These are phyloP conservation scores for Pulveroboletus sp. DNA, from an alignment of 768 basidiomycete species.

Conservation along the genomic window DNA sequence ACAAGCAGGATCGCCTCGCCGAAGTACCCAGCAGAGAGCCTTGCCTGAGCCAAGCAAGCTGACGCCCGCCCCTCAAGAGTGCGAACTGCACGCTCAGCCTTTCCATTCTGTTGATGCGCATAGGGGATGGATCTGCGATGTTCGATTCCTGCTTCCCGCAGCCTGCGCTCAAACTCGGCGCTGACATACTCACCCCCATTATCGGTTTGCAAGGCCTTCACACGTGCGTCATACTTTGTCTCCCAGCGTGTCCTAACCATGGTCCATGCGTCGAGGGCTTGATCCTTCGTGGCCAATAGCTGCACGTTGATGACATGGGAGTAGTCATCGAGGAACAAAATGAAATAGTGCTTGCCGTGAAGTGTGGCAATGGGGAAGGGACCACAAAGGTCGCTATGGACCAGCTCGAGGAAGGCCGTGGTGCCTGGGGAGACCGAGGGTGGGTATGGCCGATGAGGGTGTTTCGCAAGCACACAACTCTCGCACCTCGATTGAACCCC, in stretches of 20 bases:
- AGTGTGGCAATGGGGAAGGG: neutral
- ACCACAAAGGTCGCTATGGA: neutral
- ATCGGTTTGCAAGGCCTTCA: neutral
- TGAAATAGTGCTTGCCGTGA: neutral
- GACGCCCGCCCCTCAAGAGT: neutral
- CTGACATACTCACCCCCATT: constrained; percentile 1
- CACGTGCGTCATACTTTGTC: neutral
- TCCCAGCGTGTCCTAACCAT: neutral
- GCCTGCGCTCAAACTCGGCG: neutral
- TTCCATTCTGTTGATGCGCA: constrained; percentile 33
- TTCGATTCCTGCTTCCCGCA: constrained; percentile 13
- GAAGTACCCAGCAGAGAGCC: neutral
- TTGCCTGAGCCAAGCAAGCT: neutral
- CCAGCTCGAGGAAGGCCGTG: neutral
- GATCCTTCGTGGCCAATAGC: neutral
- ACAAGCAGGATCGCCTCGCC: constrained; percentile 5
- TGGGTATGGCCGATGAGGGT: neutral
- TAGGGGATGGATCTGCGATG: constrained; percentile 25
- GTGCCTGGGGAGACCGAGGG: neutral
- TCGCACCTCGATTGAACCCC: neutral
- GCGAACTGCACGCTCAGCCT: constrained; percentile 22
- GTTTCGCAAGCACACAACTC: neutral
- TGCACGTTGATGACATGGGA: neutral
- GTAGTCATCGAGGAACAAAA: neutral
- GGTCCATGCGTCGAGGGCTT: neutral